These are phyloP conservation scores for Acephala macrosclerotiorum DNA, from an alignment of 2,329 filamentous ascomycete species.

Conservation along the genomic window DNA sequence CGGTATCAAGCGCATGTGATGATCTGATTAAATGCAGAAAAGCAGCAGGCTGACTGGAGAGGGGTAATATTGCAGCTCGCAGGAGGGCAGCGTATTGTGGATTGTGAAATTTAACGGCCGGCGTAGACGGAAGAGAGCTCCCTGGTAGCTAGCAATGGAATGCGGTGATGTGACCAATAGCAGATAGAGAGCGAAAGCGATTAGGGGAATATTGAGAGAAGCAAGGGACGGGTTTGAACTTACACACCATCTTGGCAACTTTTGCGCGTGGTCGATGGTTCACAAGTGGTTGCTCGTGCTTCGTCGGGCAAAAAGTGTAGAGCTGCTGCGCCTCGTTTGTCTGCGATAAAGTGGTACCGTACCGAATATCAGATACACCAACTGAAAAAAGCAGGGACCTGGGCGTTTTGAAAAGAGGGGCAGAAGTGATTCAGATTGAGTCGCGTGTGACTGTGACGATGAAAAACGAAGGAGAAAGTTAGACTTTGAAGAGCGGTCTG, in stretches of 20 bases:
- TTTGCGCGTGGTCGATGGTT: constrained; percentile 16
- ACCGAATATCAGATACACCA: background rate
- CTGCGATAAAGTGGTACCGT: constrained; percentile 18
- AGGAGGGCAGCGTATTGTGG: constrained; percentile 7
- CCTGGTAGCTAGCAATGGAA: background rate
- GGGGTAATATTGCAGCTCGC: background rate
- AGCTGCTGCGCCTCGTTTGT: constrained; percentile 24
- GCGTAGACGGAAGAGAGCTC: constrained; percentile 10
- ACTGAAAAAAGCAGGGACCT: constrained; percentile 12
- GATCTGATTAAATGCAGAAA: constrained; percentile 14
- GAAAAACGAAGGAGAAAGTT: background rate
- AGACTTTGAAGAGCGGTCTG: background rate
- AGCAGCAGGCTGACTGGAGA: constrained; percentile 10
- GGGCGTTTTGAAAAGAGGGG: constrained; percentile 16
- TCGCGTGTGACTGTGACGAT: constrained; percentile 7
- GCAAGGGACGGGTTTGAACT: constrained; percentile 27
- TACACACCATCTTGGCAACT: constrained; percentile 39
- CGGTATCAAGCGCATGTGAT: constrained; percentile 25
- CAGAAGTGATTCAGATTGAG: constrained; percentile 9
- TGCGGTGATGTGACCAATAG: constrained; percentile 4
- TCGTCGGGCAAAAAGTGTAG: constrained; percentile 5
- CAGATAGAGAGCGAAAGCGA: background rate
- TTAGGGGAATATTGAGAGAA: background rate
- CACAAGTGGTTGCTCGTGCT: constrained; percentile 13
- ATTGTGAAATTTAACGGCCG: constrained; percentile 7